Evolutionary conservation across 768 basidiomycete genomes (phyloP), one percentile per base, ranked within the genome.

Genomic region (Hericium erinaceus): DNA sequence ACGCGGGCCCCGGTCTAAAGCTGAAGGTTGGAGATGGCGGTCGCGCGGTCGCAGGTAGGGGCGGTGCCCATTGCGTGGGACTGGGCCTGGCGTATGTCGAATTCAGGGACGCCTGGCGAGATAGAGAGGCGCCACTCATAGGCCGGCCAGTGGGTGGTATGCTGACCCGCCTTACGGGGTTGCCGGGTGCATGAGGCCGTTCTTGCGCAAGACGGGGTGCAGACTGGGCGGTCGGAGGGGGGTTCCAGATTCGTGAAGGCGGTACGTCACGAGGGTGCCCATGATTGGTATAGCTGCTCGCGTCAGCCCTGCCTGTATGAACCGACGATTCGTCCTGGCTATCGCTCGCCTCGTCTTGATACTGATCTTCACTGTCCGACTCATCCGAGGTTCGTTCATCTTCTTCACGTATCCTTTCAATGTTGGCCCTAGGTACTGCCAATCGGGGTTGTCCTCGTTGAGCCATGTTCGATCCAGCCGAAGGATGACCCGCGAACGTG

Each of bases 1-100:
- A 58, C 49, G 39, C 33, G 41, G 40, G 56, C 1, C 33, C 55
- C 9, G 57, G 61, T 38, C 60, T 56, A 12, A 33, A 33, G 33
- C 8, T 33, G 33, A 33, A 33, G 33, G 56, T 61, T 10, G 61
- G 52, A 4, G 59, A 62, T 20, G 61, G 56, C 5, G 28, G 52
- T 39, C 52, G 52, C 52, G 13, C 33, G n/a, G 15, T 26, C 13
- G n/a, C 33, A 10, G 33, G 33, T 8, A 24, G 9, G 3, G 37
- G 16, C 52, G 33, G 13, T 33, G 16, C 33, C n/a, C 48, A 6
- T 13, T 13, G 16, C 26, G 15, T 22, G 6, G 15, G 16, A 5
- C 48, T 15, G 13, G 48, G 20, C 41, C 58, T 16, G 16, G 44
- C n/a, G n/a, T 16, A 22, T 16, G 16, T 12, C 9, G 44, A 46